phyloP scores from a whole-genome alignment of 768 basidiomycete species.

The Boletus patriciae region DNA sequence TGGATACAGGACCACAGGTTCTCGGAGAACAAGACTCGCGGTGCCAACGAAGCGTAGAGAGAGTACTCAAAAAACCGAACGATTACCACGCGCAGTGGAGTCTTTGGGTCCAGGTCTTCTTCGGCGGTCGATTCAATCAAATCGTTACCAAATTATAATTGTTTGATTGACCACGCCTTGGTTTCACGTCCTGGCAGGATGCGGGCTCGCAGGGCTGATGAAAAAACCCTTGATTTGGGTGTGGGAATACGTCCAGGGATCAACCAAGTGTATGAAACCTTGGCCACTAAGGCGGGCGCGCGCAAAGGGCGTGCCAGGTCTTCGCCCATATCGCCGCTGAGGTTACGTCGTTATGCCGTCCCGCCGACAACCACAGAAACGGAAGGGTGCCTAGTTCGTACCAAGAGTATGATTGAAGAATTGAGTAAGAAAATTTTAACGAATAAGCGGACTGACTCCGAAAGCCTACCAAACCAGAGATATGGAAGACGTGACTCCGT shows the following conservation, averaged over 20 bases:
- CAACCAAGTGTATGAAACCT: conserved; percentile 14
- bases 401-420: conserved; percentile 1
- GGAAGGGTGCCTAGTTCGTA: background rate
- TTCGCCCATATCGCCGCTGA: conserved; percentile 20
- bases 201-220: conserved; percentile 22
- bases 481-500: background rate
- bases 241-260: conserved; percentile 16
- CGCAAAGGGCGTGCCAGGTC: conserved; percentile 31
- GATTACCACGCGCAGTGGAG: conserved; percentile 31
- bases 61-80: conserved; percentile 17
- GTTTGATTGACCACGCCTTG: conserved; percentile 12
- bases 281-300: conserved; percentile 19
- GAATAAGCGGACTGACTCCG: conserved; percentile 1
- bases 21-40: conserved; percentile 7
- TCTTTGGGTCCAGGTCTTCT: conserved; percentile 29
- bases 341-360: conserved; percentile 9
- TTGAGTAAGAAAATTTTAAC: conserved; percentile 15
- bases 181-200: conserved; percentile 14
- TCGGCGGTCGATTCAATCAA: conserved; percentile 7
- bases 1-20: conserved; percentile 16
- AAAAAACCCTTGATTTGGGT: conserved; percentile 23
- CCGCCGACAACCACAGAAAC: conserved; percentile 16
- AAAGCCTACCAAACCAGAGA: conserved; percentile 1
- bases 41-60: background rate
- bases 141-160: conserved; percentile 24